Percentiles rank a stretch among this genome's conserved stretches.
Conservation (phyloP, 257 asterid genomes). For the Solanum tarijense region DNA sequence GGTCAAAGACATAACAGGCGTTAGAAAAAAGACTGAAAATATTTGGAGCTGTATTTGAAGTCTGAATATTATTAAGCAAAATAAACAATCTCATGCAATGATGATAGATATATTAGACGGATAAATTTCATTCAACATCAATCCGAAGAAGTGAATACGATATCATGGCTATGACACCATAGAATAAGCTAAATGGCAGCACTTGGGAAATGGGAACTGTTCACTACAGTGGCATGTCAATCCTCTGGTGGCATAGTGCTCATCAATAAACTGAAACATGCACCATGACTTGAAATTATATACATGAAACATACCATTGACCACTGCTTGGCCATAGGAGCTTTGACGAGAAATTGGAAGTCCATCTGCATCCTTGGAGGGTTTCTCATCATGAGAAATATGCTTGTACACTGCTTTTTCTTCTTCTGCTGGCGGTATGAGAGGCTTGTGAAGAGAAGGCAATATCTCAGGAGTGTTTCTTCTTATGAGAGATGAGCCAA, state of each 20-base stretch:
- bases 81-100: background rate
- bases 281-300: background rate
- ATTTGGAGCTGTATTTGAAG: too few species aligned
- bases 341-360: constrained; percentile 42
- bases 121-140: background rate
- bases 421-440: constrained; percentile 36
- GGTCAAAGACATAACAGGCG: background rate
- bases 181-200: background rate
- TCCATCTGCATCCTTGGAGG: constrained; percentile 42
- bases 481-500: constrained; percentile 53
- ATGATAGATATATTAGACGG: background rate
- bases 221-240: background rate
- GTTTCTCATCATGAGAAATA: constrained; percentile 47
- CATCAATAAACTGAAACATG: background rate
- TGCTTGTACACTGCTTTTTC: constrained; percentile 39
- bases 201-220: background rate
- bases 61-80: background rate
- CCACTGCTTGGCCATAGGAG: constrained; percentile 71
- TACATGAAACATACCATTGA: constrained; percentile 46
- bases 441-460: constrained; percentile 64
- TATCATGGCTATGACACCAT: background rate
- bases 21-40: background rate
- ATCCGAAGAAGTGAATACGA: background rate
- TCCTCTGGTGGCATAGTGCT: background rate
- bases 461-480: constrained; percentile 73